Evolutionary conservation across 2,329 filamentous ascomycete species (phyloP).

Genomic region (Verticillium dahliae): DNA sequence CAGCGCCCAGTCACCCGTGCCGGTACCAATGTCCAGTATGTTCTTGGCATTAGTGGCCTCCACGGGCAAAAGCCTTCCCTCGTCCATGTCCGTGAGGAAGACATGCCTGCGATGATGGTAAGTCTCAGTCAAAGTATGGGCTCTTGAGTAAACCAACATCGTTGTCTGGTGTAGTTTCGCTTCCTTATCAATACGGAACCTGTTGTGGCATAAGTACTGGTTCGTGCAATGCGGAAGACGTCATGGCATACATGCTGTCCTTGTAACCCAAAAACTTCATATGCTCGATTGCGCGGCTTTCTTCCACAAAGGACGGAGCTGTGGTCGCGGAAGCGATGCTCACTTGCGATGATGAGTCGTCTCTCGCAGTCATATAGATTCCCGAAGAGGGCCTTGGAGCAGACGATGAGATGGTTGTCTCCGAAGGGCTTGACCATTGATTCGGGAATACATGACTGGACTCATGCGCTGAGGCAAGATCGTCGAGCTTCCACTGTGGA

Average conservation of each 20-base stretch:
- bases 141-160: not conserved
- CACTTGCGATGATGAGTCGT: not conserved
- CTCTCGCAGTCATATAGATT: not conserved
- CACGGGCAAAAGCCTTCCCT: not conserved
- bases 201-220: not conserved
- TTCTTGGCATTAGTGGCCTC: not conserved
- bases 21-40: conserved; percentile 44
- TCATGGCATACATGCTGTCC: too few relatives aligned
- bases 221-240: not conserved
- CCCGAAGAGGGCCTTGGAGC: not conserved
- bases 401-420: not conserved
- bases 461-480: not conserved
- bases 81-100: not conserved
- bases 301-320: not conserved
- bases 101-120: not conserved
- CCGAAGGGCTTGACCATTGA: not conserved
- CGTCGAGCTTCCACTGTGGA: not conserved
- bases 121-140: not conserved
- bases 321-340: not conserved
- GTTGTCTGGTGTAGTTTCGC: not conserved
- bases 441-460: not conserved
- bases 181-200: not conserved
- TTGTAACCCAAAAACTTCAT: not conserved
- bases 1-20: conserved; percentile 43
- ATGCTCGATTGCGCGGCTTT: not conserved